These are phyloP conservation scores for Penicillium robsamsonii DNA, from an alignment of 495 filamentous ascomycete species.

Conservation along the genomic window DNA sequence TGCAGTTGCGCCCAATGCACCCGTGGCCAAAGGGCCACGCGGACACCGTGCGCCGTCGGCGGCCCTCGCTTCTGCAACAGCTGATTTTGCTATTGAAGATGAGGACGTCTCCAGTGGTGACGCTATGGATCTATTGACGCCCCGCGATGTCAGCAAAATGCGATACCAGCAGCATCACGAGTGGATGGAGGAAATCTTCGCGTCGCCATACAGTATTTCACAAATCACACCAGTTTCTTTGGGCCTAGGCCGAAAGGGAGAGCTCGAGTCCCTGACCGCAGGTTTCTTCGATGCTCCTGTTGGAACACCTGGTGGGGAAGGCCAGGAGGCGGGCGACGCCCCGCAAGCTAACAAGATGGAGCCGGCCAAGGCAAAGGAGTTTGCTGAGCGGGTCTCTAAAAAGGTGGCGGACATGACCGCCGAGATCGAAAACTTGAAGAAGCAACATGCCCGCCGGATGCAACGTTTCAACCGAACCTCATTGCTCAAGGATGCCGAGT, in stretches of 20 bases:
- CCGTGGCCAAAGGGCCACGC: slow-evolving; percentile 36
- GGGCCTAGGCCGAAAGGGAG: slow-evolving; percentile 81
- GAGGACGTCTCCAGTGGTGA: slow-evolving; percentile 85
- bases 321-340: slow-evolving; percentile 41
- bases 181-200: slow-evolving; percentile 98
- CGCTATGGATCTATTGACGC: slow-evolving; percentile 80
- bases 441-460: slow-evolving; percentile 70
- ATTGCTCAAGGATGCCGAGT: slow-evolving; percentile 61
- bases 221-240: slow-evolving; percentile 88
- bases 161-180: slow-evolving; percentile 94
- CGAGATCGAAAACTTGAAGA: slow-evolving; percentile 81
- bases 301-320: slow-evolving; percentile 32
- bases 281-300: slow-evolving; percentile 69
- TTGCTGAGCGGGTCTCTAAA: slow-evolving; percentile 67
- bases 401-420: slow-evolving; percentile 63
- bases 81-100: slow-evolving; percentile 69
- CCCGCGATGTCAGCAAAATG: slow-evolving; percentile 78
- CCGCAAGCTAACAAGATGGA: slow-evolving; percentile 61
- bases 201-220: slow-evolving; percentile 75
- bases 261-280: slow-evolving; percentile 74
- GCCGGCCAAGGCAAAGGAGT: slow-evolving; percentile 67
- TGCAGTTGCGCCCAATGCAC: slow-evolving; percentile 28
- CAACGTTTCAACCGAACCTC: slow-evolving; percentile 68
- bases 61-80: slow-evolving; percentile 35
- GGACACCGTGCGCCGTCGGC: slow-evolving; percentile 39